Evolutionary conservation across 495 filamentous ascomycete species (phyloP), one percentile per base, ranked within the genome.

Genomic region (Neurospora terricola): DNA sequence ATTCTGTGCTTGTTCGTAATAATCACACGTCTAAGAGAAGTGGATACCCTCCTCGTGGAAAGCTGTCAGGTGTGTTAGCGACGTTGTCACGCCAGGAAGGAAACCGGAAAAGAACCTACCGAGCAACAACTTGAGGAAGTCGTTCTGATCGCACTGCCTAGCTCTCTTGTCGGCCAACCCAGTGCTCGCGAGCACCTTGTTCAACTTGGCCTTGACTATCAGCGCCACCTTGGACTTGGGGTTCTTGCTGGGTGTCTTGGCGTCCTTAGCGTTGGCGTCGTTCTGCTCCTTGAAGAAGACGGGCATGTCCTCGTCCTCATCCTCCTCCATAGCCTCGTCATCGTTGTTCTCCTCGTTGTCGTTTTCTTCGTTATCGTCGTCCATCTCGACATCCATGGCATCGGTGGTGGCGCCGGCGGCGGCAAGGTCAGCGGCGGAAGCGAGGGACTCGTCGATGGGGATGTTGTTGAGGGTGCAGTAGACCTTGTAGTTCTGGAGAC

Each of bases 31-130:
- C 54, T 62, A 97, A 71, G 89, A 92, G 84, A 98, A 98, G 84
- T 97, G 94, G 74, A 97, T 95, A 18, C 93, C 93, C 78, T 97
- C 93, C 72, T 93, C 88, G 80, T 97, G 96, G 82, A 97, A 94
- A 38, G 79, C 39, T 78, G 48, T 59, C 12, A 23, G 27, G 27
- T 5, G 5, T 70, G 54, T 73, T 70, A 78, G 89, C 42, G 38
- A 70, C 27, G 27, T 18, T 4, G 11, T 34, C 88, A n/a, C 85
- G 8, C 69, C 7, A 9, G 1, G 18, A 70, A n/a, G n/a, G 5
- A 3, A 16, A 27, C 23, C 12, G 1, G 12, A 3, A 16, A 12
- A 9, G 2, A 27, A 74, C 76, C 38, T 73, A 78, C 77, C 77
- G 34, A 80, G 71, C 69, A 88, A 81, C 30, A 89, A 75, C 59